Base-by-base conservation (phyloP, 805 yeast genomes). In the Saturnispora serradocipensis region DNA sequence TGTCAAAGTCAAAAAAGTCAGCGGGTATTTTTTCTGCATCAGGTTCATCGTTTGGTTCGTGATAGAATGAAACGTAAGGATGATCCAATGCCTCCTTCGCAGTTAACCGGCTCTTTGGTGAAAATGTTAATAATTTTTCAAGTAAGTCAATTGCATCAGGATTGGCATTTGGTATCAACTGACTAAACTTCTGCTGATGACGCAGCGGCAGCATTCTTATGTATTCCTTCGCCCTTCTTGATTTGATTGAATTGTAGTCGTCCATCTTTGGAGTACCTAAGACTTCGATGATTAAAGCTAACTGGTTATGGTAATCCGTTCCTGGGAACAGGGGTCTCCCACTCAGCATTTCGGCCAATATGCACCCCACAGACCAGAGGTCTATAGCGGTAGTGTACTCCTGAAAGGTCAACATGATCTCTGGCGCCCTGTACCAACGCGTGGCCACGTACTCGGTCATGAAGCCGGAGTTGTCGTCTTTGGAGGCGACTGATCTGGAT, bases 381-480 rank as follows among this genome's bases (percentile, higher is more conserved):
- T 91, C 98, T 62, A 91, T 91, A 35, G 97, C 97, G 38, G 91
- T 86, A 25, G 97, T 86, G 70, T 91, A 91, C 61, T 86, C 88
- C 56, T 89, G 91, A 61, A 90, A 88, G 13, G 96, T 88, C 47
- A 91, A 75, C 98, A 91, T 91, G 65, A 91, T 89, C 61, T 91
- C 98, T 0, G 98, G 98, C 0, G 98, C 98, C 52, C 98, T 75
- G 67, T 91, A 91, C 97, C 98, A 91, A 58, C 98, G 74, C 3
- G 98, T 91, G 9, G 98, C 98, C 43, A 91, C 98, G 65, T 91
- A 91, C 67, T 91, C 98, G 2, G 98, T 91, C 95, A 91, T 85
- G 65, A 82, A 82, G 5, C 88, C 88, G 54, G 80, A 77, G 63
- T 81, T 82, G 61, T 81, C 83, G 60, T 83, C 83, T 51, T 72